Base-by-base conservation (phyloP, 2,329 filamentous ascomycete species). In the Colletotrichum cordylinicola region DNA sequence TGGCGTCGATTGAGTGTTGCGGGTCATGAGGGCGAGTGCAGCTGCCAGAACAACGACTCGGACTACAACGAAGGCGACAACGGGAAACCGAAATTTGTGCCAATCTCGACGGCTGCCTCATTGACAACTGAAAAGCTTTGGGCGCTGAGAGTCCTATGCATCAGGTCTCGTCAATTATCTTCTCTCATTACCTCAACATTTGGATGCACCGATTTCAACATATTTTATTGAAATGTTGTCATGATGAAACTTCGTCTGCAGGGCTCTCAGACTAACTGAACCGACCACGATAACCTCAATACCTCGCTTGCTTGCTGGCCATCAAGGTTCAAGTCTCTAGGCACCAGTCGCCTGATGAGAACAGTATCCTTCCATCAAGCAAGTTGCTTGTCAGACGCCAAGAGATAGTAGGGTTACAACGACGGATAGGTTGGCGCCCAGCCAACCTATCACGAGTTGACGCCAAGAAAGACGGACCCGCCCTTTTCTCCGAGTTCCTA, bases 321-420 rank as follows among this genome's bases (percentile, higher is more conserved):
- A n/a, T 62, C 29, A 62, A 62, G 58, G 58, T 62, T 56, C 31
- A 3, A n/a, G 31, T 67, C 39, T 29, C 31, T 39, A 55, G 39
- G 37, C 37, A n/a, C 12, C 15, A 39, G 39, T 55, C 18, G 58
- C 21, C 68, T 65, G 29, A 29, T 43, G 16, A n/a, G 10, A 55
- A n/a, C 27, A 37, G 29, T 24, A 29, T 55, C 37, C 33, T 70
- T 3, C 55, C 55, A 27, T 24, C 21, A 39, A 37, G 58, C n/a
- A 29, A 35, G 58, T 27, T 55, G 31, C 24, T 37, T 9, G 39
- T 52, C 29, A 66, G 61, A 52, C 35, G 67, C 72, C 33, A 65
- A 60, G 60, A 74, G 72, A 74, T 74, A 66, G 43, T 35, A 71
- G 67, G 60, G 72, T 71, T 67, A 55, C 69, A 72, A 29, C 15